Base-by-base conservation (phyloP, 2,329 filamentous ascomycete genomes). In the Alternaria burnsii region DNA sequence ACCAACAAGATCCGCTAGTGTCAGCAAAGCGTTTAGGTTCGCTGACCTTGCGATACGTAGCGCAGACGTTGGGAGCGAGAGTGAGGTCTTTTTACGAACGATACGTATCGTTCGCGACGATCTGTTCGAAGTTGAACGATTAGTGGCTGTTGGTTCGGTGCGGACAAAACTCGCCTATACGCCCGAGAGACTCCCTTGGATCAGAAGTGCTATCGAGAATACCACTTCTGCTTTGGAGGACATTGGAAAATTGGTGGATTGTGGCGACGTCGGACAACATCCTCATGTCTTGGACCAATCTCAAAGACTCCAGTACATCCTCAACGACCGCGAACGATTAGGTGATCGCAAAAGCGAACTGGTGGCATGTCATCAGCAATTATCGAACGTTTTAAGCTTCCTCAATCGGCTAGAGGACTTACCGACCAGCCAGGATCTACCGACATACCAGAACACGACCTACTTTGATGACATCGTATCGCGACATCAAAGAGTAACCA, bases 191-290 rank as follows among this genome's bases (percentile, higher is more conserved):
- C 26, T 63, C 7, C 52, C 60, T 16, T 74, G 70, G 68, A 63
- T 73, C 47, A 65, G 56, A 32, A 50, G 40, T 12, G 63, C 65
- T 0, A 55, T 73, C 20, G 22, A 60, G n/a, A 72, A 62, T 30
- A 70, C 71, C 0, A 72, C 55, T 28, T 56, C 43, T 2, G 63
- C 69, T 6, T 51, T 73, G 14, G 65, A 66, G 24, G 70, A 74
- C 18, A 74, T 74, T 30, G 71, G 69, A 0, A 67, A 51, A 56
- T 72, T 67, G 69, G 69, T 73, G 0, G 71, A 74, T 36, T 52
- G 63, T 4, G 62, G 63, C 16, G 53, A 66, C 0, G 52, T 60
- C 1, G 70, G 67, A 24, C 66, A 72, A 40, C 41, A 73, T 66
- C 12, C 52, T 60, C 3, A 62, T 73, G 4, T 63, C 51, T n/a